Conservation (phyloP, 2,329 filamentous ascomycete genomes). For the Xylaria multiplex region DNA sequence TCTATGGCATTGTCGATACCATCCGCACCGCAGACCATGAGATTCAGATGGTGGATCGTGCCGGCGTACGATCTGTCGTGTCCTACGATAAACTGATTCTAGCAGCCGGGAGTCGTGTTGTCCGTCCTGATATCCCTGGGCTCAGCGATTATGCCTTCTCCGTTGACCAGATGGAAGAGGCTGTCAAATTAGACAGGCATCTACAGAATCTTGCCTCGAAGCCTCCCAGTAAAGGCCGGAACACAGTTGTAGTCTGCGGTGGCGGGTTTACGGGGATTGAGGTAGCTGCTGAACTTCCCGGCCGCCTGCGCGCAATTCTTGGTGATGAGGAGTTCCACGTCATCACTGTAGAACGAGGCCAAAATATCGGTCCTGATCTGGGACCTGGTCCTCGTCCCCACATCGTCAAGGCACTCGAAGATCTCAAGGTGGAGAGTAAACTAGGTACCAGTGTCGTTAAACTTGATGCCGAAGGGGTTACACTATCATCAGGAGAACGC, state of each 20-base stretch:
- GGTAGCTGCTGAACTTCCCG: slow-evolving; percentile 34
- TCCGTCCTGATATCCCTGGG: slow-evolving; percentile 30
- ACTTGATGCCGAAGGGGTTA: slow-evolving; percentile 32
- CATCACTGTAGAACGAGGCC: slow-evolving; percentile 28
- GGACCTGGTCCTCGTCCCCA: slow-evolving; percentile 26
- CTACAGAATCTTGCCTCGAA: slow-evolving; percentile 33
- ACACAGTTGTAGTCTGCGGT: slow-evolving; percentile 36
- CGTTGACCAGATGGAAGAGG: slow-evolving; percentile 36
- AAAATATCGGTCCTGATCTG: slow-evolving; percentile 27
- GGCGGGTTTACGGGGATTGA: slow-evolving; percentile 36
- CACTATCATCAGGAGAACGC: slow-evolving; percentile 33
- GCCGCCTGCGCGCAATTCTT: slow-evolving; percentile 28
- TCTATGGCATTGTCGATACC: slow-evolving; percentile 31
- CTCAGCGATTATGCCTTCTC: slow-evolving; percentile 30
- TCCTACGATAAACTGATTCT: slow-evolving; percentile 33
- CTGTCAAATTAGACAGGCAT: slow-evolving; percentile 34
- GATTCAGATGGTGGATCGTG: slow-evolving; percentile 23
- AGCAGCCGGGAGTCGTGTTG: slow-evolving; percentile 34
- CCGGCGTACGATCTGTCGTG: slow-evolving; percentile 19
- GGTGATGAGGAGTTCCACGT: slow-evolving; percentile 27
- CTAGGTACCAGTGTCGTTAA: slow-evolving; percentile 16
- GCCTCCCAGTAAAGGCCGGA: slow-evolving; percentile 30
- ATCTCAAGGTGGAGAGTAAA: slow-evolving; percentile 29
- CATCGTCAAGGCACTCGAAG: slow-evolving; percentile 26
- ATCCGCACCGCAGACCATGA: slow-evolving; percentile 26